phyloP scores from a whole-genome alignment of 768 basidiomycete genomes.

The Steccherinum ochraceum region DNA sequence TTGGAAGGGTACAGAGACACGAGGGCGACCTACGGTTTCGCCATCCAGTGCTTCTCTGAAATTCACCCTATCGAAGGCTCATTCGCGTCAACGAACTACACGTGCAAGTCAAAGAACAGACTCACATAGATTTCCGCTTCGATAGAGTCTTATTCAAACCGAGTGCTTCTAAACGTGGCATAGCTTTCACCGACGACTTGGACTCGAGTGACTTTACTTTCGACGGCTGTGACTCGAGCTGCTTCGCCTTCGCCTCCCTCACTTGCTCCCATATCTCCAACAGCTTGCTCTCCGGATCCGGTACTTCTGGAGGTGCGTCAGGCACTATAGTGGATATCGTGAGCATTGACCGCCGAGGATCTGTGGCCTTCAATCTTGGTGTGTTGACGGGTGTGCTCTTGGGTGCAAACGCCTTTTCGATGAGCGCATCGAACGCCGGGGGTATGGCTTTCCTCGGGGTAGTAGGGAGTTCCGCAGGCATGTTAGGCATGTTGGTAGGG shows the following conservation, averaged over 20 bases:
- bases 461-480: background rate
- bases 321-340: background rate
- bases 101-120: background rate
- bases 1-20: background rate
- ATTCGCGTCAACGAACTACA: background rate
- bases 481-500: too few species aligned
- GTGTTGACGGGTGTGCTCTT: conserved; percentile 3
- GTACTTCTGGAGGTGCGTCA: conserved; percentile 14
- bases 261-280: conserved; percentile 64
- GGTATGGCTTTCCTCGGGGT: background rate
- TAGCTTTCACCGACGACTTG: conserved; percentile 10
- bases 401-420: conserved; percentile 18
- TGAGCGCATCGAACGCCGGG: conserved; percentile 15
- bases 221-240: conserved; percentile 60
- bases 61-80: background rate
- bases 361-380: conserved; percentile 1
- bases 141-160: background rate
- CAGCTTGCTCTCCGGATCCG: conserved; percentile 26
- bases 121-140: background rate
- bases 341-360: conserved; percentile 1
- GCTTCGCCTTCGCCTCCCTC: conserved; percentile 56
- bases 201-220: conserved; percentile 67
- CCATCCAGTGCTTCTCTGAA: conserved; percentile 6
- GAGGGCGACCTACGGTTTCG: background rate
- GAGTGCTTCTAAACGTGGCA: background rate